Evolutionary conservation across 495 filamentous ascomycete genomes (phyloP), one percentile per base, ranked within the genome.

Genomic region (Lophiostoma macrostomum): DNA sequence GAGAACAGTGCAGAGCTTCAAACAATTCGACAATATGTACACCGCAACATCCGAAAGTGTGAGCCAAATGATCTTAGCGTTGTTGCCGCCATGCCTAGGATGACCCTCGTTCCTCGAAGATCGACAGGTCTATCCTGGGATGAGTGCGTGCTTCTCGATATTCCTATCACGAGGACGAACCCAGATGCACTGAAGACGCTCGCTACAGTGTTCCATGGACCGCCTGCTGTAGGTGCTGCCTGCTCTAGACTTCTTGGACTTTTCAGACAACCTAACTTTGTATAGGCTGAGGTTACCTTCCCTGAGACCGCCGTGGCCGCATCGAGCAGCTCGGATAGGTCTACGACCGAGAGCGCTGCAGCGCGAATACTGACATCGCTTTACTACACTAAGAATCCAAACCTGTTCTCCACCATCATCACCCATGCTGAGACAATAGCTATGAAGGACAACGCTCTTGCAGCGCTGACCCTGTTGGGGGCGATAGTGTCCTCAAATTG

Each of bases 351-450:
- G 31, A 67, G 71, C 11, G 72, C 75, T 10, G 76, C 77, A 22
- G 81, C 82, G 3, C 79, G 82, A 35, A 70, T 73, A 5, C 67
- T 84, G 1, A 83, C 80, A 64, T 78, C 73, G 44, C 59, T 74
- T 31, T 85, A 84, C 58, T 60, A 77, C 13, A 75, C 76, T 32
- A 43, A 74, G 19, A 63, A 77, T 41, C 68, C 75, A 0, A 62
- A 52, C 16, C 71, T 85, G 57, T 86, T 78, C 75, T 58, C 64
- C 7, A 61, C 77, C 39, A 58, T 85, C 34, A 70, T 80, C 28
- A 65, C 65, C 10, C 71, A 76, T 13, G 79, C 81, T 10, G 80
- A 83, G 27, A 74, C 77, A 19, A 54, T 84, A 6, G 81, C 76
- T 1, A 73, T 85, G 67, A 76, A 74, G 53, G 81, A 85, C 22